Evolutionary conservation across 1,139 yeast species (phyloP), one percentile per base, ranked within the genome.

Genomic region (Yamadazyma sp.): DNA sequence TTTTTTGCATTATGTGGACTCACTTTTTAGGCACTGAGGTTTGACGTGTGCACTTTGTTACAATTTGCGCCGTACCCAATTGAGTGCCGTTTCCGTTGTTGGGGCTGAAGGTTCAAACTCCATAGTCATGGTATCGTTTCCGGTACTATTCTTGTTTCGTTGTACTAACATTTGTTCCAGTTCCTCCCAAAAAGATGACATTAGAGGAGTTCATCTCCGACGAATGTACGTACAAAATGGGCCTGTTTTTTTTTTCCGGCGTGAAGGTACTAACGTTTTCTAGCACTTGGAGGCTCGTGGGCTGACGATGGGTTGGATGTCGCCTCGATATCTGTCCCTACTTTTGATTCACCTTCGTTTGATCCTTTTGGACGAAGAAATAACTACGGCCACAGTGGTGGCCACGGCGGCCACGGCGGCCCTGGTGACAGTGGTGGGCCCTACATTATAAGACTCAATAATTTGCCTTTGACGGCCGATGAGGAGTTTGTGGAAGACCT

Each of bases 271-370:
- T 58, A 56, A 56, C 58, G 11, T 9, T 12, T 7, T 28, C n/a
- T 40, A 67, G 73, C 69, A 17, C 63, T 62, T 48, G 81, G 80
- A 41, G 83, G 84, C 41, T 77, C 85, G 32, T 84, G 92, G 88
- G 91, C 88, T 33, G 91, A 83, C 53, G 83, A 79, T 44, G 89
- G 83, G 48, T 75, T 84, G 41, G 89, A 83, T 61, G 69, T 82
- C 63, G 73, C 81, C 42, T 79, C 84, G 32, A 79, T 81, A 42
- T 73, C 79, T 26, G 82, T 79, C 27, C 83, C 83, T n/a, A 68
- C 71, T 30, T 47, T 59, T 34, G 54, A 55, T 26, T 52, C 54
- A 32, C 50, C 49, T 12, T 36, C 44, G 24, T 15, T 20, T 11
- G 22, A 29, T 17, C 37, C 38, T 24, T 28, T 33, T 25, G 41